Percentiles rank a stretch among this genome's conserved stretches.
These are phyloP conservation scores for Cephalotrichum gorgonifer DNA, from an alignment of 2,329 filamentous ascomycete species.

Conservation along the genomic window DNA sequence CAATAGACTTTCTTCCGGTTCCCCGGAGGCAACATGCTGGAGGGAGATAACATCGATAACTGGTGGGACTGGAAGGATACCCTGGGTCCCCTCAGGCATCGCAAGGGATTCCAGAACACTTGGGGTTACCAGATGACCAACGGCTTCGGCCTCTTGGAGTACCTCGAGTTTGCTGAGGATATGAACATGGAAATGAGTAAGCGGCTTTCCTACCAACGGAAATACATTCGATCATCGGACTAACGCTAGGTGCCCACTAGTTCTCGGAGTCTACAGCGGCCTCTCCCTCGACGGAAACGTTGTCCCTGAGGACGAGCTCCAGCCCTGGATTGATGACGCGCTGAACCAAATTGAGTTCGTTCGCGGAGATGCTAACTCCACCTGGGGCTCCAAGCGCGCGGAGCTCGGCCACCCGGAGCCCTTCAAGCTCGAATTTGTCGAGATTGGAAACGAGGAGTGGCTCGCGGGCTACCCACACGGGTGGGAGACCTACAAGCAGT, in stretches of 20 bases:
- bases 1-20: constrained; percentile 46
- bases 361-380: constrained; percentile 38
- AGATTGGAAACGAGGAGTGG: constrained; percentile 61
- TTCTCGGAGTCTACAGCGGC: constrained; percentile 49
- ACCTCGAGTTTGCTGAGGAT: constrained; percentile 50
- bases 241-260: constrained; percentile 11
- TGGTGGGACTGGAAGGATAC: constrained; percentile 44
- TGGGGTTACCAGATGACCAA: constrained; percentile 55
- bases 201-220: neutral
- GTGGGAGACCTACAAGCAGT: constrained; percentile 38
- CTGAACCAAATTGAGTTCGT: constrained; percentile 56
- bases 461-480: constrained; percentile 37
- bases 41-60: constrained; percentile 29
- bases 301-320: constrained; percentile 38
- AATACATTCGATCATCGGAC: neutral
- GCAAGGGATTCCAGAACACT: constrained; percentile 43
- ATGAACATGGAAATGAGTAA: constrained; percentile 41
- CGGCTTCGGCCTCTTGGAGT: constrained; percentile 52
- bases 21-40: constrained; percentile 55
- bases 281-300: constrained; percentile 42
- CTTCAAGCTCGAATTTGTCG: constrained; percentile 50
- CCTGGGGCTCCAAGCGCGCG: constrained; percentile 47
- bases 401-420: constrained; percentile 51
- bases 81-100: constrained; percentile 40
- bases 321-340: constrained; percentile 47